Percentiles rank a stretch among this genome's conserved stretches.
phyloP scores from a whole-genome alignment of 345 rosid genomes.

The Brassica nigra region DNA sequence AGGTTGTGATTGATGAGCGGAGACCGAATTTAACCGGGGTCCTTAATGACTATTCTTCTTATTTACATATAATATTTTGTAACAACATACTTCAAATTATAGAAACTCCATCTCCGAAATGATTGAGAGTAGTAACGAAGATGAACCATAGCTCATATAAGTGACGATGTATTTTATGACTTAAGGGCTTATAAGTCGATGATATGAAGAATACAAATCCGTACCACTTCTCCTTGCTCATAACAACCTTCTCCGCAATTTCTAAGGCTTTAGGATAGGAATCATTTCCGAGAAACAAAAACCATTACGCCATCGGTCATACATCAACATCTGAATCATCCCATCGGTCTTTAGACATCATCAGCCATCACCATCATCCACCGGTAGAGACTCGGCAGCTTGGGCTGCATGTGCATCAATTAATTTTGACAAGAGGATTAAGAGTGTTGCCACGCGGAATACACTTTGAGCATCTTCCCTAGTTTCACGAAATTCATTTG shows the following conservation, averaged over 20 bases:
- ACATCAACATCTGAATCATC: background rate
- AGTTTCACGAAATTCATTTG: background rate
- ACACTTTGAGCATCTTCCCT: background rate
- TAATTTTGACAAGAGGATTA: background rate
- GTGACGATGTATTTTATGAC: background rate
- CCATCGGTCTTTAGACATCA: background rate
- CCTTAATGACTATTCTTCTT: background rate
- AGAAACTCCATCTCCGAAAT: background rate
- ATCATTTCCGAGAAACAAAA: background rate
- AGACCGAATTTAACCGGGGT: background rate
- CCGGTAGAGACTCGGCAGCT: background rate
- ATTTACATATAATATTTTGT: background rate
- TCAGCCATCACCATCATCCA: background rate
- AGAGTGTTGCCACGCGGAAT: background rate
- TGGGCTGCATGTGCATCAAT: background rate
- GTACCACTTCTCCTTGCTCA: background rate
- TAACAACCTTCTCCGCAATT: background rate
- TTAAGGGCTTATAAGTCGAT: background rate
- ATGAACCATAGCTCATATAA: background rate
- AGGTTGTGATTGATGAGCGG: background rate
- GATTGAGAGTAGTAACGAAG: background rate
- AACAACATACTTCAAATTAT: background rate
- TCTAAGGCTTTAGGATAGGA: background rate
- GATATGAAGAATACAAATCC: background rate
- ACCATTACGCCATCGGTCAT: background rate